These are phyloP conservation scores for Vigna trinervia DNA, from an alignment of 306 rosid species.

Conservation along the genomic window DNA sequence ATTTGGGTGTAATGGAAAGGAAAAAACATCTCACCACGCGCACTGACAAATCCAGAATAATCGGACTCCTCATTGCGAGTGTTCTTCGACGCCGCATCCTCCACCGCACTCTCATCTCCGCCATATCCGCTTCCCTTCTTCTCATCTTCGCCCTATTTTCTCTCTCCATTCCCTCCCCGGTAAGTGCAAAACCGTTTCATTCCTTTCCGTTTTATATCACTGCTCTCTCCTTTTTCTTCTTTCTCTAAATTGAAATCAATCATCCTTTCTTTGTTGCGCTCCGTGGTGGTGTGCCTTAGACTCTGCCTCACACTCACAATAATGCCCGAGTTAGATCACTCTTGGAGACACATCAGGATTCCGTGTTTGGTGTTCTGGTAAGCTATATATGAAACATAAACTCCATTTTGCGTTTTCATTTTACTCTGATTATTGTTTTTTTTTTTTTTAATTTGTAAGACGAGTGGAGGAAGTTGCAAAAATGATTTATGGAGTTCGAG, in stretches of 20 bases:
- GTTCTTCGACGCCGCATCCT: constrained; percentile 52
- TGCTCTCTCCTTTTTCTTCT: not conserved
- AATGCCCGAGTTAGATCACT: constrained; percentile 33
- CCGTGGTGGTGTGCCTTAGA: not conserved
- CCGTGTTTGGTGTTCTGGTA: constrained; percentile 53
- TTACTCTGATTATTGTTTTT: not conserved
- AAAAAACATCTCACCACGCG: constrained; percentile 25
- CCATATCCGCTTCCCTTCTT: constrained; percentile 60
- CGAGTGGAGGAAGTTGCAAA: constrained; percentile 51
- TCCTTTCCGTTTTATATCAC: not conserved
- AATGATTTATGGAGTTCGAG: constrained; percentile 72
- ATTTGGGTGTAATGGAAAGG: constrained; percentile 44
- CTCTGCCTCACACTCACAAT: constrained; percentile 33
- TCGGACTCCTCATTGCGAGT: constrained; percentile 41
- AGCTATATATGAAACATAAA: not conserved
- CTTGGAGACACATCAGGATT: constrained; percentile 34
- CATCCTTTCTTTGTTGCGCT: not conserved
- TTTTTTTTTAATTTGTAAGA: constrained; percentile 44
- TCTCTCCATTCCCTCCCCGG: constrained; percentile 50
- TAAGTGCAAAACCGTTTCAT: constrained; percentile 15
- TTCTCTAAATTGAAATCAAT: not conserved
- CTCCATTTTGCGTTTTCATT: not conserved
- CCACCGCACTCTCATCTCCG: constrained; percentile 60
- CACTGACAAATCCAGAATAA: constrained; percentile 14
- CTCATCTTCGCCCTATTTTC: constrained; percentile 59